Evolutionary conservation across 192 early-diverging fungal species (phyloP).

Genomic region (Linnemannia hyalina): DNA sequence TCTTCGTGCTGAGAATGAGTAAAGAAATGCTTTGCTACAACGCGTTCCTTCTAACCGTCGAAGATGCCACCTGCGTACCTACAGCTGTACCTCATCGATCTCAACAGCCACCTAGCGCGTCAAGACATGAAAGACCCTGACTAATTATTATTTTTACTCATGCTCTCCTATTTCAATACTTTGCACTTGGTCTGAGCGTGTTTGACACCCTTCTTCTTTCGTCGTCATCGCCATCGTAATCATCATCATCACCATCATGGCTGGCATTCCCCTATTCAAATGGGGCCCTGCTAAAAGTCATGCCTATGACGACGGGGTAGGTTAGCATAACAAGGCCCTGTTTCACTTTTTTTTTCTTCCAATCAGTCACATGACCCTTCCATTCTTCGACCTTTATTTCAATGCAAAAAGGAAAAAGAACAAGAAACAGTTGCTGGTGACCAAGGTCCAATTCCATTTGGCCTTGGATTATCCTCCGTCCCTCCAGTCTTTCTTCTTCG

Average conservation of each 20-base stretch:
- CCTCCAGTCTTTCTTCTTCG: background rate
- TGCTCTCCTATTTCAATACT: background rate
- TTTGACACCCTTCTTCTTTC: background rate
- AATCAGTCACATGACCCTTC: background rate
- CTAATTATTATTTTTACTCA: background rate
- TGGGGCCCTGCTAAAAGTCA: background rate
- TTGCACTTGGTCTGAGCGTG: background rate
- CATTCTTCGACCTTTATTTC: background rate
- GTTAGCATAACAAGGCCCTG: background rate
- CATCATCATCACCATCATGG: background rate
- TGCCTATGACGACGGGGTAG: background rate
- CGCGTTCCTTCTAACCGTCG: no score
- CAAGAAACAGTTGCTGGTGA: background rate
- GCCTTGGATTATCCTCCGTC: background rate
- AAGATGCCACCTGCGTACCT: no score
- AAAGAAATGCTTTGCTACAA: no score
- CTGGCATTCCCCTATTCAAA: background rate
- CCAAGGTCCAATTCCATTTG: background rate
- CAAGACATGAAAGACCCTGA: no score
- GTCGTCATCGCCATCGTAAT: background rate
- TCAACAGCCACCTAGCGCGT: no score
- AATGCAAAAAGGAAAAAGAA: background rate
- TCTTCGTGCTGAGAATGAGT: no score
- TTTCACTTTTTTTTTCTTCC: background rate
- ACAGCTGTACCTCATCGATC: no score